Percentiles rank a stretch among this genome's conserved stretches.
Conservation (phyloP, 2,329 filamentous ascomycete species). For the Trichophyton benhamiae region DNA sequence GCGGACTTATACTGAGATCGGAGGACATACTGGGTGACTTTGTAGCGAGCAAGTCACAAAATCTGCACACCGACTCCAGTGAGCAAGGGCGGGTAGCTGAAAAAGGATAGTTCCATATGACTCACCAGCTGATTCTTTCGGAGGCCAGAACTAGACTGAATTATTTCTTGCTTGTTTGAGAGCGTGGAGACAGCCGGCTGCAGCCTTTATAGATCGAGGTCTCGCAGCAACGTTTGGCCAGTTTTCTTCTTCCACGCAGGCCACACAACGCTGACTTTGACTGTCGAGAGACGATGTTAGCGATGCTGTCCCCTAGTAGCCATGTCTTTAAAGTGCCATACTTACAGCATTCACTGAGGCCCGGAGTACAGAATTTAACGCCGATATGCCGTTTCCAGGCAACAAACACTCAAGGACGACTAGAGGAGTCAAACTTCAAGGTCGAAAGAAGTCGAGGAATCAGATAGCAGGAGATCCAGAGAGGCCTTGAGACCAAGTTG, state of each 20-base stretch:
- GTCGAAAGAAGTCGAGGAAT: too few species aligned
- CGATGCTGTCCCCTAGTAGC: neutral
- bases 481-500: neutral
- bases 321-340: neutral
- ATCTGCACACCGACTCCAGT: constrained; percentile 7
- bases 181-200: neutral
- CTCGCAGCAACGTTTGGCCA: neutral
- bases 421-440: neutral
- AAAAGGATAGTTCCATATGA: neutral
- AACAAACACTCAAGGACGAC: neutral
- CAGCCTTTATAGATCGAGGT: neutral
- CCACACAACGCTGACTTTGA: neutral
- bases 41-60: constrained; percentile 7
- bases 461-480: too few species aligned
- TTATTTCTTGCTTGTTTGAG: neutral
- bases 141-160: neutral
- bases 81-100: neutral
- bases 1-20: constrained; percentile 18
- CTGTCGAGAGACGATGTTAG: neutral
- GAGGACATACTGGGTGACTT: constrained; percentile 21
- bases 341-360: neutral
- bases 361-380: neutral
- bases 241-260: neutral
- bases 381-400: neutral
- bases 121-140: neutral